Evolutionary conservation across 176 grass and related monocot species (phyloP).

Genomic region (Carex cristatella): DNA sequence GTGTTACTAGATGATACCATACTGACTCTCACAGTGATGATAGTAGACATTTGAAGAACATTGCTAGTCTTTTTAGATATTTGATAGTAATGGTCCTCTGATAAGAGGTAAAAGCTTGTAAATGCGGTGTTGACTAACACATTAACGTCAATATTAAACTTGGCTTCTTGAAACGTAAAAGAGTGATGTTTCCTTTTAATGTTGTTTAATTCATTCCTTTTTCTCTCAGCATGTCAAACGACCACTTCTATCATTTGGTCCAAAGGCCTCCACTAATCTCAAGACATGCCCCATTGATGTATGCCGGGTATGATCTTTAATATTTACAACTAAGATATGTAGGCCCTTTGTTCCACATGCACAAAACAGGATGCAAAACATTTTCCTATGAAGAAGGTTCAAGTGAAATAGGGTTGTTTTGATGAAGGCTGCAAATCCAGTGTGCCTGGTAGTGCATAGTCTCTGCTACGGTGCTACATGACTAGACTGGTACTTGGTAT

Average conservation of each 20-base stretch:
- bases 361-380: not conserved
- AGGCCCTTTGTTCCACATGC: not conserved
- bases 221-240: constrained; percentile 79
- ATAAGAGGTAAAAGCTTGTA: not conserved
- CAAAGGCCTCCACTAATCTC: constrained; percentile 78
- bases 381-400: not conserved
- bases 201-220: constrained; percentile 10
- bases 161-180: not conserved
- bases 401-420: not conserved
- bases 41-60: not conserved
- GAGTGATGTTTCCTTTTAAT: constrained; percentile 9
- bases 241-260: constrained; percentile 75
- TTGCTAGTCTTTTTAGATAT: not conserved
- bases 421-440: not conserved
- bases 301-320: constrained; percentile 58
- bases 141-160: not conserved
- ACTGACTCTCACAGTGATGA: not conserved
- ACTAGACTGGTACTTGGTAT: not conserved
- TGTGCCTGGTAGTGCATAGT: not conserved
- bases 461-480: not conserved
- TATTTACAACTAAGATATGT: constrained; percentile 15
- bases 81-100: not conserved
- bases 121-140: not conserved
- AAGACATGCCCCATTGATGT: constrained; percentile 82
- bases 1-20: not conserved